Evolutionary conservation across 73 alveolate genomes (phyloP), one percentile per base, ranked within the genome.

Genomic region (Effrenium voratum): DNA sequence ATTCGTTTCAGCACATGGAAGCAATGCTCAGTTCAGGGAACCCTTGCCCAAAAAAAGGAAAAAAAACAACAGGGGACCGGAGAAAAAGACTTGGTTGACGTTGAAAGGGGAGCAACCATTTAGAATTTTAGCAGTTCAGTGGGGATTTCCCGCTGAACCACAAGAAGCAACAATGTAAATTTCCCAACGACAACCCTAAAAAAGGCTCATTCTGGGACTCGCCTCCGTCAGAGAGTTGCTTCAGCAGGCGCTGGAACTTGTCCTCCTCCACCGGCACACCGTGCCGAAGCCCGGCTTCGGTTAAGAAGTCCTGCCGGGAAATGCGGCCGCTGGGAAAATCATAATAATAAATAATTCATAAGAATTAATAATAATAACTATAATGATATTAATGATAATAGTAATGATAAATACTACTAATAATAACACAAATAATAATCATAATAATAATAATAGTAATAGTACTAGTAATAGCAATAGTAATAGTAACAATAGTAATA

Each of bases 231-330:
- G 36, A 47, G 40, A 82, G 92, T 49, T 82, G 92, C 40, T 8
- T 72, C 1, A 82, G 72, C 16, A 82, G 92, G 15, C 75, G 92
- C 36, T 82, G 92, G 41, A 82, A 82, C 34, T 82, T 82, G 75
- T 50, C 93, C 40, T 85, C 94, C 12, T 86, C 94, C 68, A 86
- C 94, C 2, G 82, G 66, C 30, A 70, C 36, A 43, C 94, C 94
- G 26, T 86, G 94, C 22, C 94, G 81, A 36, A 86, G 82, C 47
- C 94, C 94, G 5, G 94, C 94, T 24, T 86, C 94, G 47, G 94
- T 86, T 28, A 86, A 34, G 44, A 86, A 86, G 94, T 86, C 94
- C 94, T 86, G 73, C 43, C 22, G 28, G 68, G 22, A 55, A 13
- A 10, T 55, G 10, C 22, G 30, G 68, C 30, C 22, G 10, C 68